Evolutionary conservation across 768 basidiomycete genomes (phyloP).

Genomic region (Cubamyces lactineus): DNA sequence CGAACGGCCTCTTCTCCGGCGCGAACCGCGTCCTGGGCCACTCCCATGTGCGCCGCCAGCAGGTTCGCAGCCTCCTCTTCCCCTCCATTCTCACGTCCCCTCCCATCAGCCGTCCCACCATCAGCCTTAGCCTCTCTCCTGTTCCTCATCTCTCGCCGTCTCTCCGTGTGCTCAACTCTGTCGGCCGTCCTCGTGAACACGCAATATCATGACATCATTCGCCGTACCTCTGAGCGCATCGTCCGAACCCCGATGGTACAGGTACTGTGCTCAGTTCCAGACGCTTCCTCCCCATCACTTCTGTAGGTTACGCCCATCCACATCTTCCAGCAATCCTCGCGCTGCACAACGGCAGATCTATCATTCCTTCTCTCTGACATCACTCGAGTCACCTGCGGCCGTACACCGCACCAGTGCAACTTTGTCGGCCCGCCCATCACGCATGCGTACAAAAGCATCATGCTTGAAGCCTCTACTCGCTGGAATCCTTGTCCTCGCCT

Average conservation of each 20-base stretch:
- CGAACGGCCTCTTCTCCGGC: background rate
- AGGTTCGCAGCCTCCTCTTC: background rate
- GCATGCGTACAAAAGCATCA: background rate
- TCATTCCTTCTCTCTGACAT: constrained; percentile 4
- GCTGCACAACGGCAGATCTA: constrained; percentile 1
- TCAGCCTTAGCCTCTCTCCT: background rate
- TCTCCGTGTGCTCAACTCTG: background rate
- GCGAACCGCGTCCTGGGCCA: background rate
- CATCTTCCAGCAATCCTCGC: background rate
- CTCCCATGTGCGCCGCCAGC: constrained; percentile 9
- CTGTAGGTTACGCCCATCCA: background rate
- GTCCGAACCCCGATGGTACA: background rate
- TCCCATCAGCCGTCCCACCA: background rate
- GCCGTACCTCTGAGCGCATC: background rate
- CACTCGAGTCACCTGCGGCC: background rate
- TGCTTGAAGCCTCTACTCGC: background rate
- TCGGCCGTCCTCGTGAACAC: background rate
- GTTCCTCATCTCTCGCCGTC: too few relatives aligned
- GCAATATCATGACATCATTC: constrained; percentile 14
- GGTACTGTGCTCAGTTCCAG: background rate
- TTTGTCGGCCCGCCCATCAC: background rate
- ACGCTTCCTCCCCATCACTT: constrained; percentile 3
- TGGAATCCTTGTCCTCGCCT: background rate
- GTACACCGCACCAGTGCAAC: background rate
- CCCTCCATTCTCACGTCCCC: constrained; percentile 13